These are phyloP conservation scores for Fusarium sarcochroum DNA, from an alignment of 2,329 filamentous ascomycete genomes.

Conservation along the genomic window DNA sequence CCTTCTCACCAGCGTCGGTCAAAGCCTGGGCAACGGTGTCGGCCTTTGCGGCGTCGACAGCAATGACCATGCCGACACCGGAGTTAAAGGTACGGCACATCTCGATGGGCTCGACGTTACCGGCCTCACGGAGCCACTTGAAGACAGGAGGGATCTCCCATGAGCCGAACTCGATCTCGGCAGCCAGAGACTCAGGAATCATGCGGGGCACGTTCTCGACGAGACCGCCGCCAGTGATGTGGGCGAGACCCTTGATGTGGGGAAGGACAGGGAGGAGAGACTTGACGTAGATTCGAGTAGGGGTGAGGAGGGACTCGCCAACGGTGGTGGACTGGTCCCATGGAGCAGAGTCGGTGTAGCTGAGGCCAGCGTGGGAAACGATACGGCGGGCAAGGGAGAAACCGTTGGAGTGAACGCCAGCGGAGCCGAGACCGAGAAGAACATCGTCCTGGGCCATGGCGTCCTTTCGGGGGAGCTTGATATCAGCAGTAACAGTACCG, in stretches of 20 bases:
- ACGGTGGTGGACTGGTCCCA: constrained; percentile 77
- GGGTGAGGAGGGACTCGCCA: constrained; percentile 85
- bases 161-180: constrained; percentile 81
- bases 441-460: constrained; percentile 87
- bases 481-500: constrained; percentile 79
- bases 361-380: constrained; percentile 78
- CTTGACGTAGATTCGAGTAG: constrained; percentile 94
- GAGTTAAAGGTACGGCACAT: constrained; percentile 97
- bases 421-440: constrained; percentile 86
- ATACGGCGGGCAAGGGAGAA: constrained; percentile 97
- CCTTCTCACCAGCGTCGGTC: constrained; percentile 74
- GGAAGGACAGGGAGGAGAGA: constrained; percentile 77
- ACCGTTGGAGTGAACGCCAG: constrained; percentile 94
- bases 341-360: constrained; percentile 80
- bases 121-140: constrained; percentile 82
- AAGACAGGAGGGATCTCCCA: constrained; percentile 88
- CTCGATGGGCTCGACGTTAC: constrained; percentile 81
- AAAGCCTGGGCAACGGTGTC: constrained; percentile 72
- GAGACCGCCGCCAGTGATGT: constrained; percentile 96
- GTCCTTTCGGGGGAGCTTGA: constrained; percentile 80
- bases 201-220: constrained; percentile 95
- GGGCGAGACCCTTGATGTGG: constrained; percentile 90
- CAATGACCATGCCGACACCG: constrained; percentile 93
- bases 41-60: constrained; percentile 77
- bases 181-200: constrained; percentile 83